A percentile compares a stretch with the other conserved stretches of the same genome.
These are phyloP conservation scores for Incumbomyces delicatus DNA, from an alignment of 2,329 filamentous ascomycete species.

Conservation along the genomic window DNA sequence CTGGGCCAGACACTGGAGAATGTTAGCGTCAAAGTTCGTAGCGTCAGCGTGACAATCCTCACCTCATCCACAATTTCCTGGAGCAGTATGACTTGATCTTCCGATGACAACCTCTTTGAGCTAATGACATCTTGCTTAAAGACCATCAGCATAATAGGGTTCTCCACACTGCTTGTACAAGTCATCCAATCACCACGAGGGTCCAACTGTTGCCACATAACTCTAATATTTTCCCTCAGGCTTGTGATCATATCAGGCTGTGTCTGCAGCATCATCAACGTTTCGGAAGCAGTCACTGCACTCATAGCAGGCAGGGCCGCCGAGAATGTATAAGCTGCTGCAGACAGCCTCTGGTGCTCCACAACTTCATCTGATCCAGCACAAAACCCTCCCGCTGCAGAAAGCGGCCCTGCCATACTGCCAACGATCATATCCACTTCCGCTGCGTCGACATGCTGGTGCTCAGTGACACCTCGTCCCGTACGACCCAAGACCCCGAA, in stretches of 20 bases:
- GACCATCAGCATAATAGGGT: slow-evolving; percentile 74
- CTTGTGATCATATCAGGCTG: slow-evolving; percentile 71
- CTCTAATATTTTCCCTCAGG: slow-evolving; percentile 75
- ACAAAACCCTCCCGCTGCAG: slow-evolving; percentile 91
- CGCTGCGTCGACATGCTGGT: slow-evolving; percentile 86
- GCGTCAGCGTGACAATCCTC: slow-evolving; percentile 25
- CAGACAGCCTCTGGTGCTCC: slow-evolving; percentile 89
- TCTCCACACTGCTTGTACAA: slow-evolving; percentile 71
- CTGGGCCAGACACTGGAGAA: slow-evolving; percentile 63
- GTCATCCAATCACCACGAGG: slow-evolving; percentile 87
- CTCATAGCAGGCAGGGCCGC: slow-evolving; percentile 88
- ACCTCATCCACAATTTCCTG: slow-evolving; percentile 97
- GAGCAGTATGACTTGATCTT: slow-evolving; percentile 75
- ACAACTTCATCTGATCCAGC: slow-evolving; percentile 85
- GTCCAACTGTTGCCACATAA: slow-evolving; percentile 78
- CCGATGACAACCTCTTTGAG: slow-evolving; percentile 54
- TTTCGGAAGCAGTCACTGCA: slow-evolving; percentile 91
- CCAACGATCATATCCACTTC: slow-evolving; percentile 97
- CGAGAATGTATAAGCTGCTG: slow-evolving; percentile 88
- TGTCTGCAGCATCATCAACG: slow-evolving; percentile 72
- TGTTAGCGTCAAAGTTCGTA: slow-evolving; percentile 16
- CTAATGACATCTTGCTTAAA: slow-evolving; percentile 75
- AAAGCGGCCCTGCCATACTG: slow-evolving; percentile 78
- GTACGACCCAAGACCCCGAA: slow-evolving; percentile 90
- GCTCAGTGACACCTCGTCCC: slow-evolving; percentile 85